phyloP scores from a whole-genome alignment of 306 rosid genomes.

The Quillaja saponaria region DNA sequence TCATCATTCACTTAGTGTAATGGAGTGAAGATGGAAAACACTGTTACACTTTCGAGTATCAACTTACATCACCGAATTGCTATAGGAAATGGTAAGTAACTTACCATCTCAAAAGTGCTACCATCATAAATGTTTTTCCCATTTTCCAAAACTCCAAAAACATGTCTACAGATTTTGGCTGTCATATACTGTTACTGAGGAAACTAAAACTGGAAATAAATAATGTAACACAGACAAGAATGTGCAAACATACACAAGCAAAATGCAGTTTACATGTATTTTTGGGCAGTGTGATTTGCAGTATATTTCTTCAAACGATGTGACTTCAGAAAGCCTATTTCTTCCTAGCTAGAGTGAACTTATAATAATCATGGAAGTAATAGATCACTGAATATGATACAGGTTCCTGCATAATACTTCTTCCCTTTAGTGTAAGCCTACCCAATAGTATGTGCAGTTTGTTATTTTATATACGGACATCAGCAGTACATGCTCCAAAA shows the following conservation, averaged over 20 bases:
- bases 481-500: too few species aligned
- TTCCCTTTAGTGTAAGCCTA: too few species aligned
- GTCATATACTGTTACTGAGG: neutral
- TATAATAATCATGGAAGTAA: too few species aligned
- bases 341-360: too few species aligned
- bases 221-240: neutral
- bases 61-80: constrained; percentile 76
- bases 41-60: constrained; percentile 82
- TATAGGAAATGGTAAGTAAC: constrained; percentile 75
- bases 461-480: too few species aligned
- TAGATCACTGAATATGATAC: too few species aligned
- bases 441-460: too few species aligned
- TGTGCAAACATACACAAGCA: neutral
- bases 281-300: too few species aligned
- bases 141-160: neutral
- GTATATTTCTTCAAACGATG: too few species aligned
- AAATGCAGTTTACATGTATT: neutral
- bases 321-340: too few species aligned
- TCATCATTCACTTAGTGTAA: constrained; percentile 47
- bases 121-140: constrained; percentile 12
- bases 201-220: neutral
- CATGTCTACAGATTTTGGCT: neutral
- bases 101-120: neutral
- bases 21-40: constrained; percentile 68
- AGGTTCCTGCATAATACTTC: too few species aligned